Evolutionary conservation across 2,329 filamentous ascomycete genomes (phyloP).

Genomic region (Nigrospora sphaerica): DNA sequence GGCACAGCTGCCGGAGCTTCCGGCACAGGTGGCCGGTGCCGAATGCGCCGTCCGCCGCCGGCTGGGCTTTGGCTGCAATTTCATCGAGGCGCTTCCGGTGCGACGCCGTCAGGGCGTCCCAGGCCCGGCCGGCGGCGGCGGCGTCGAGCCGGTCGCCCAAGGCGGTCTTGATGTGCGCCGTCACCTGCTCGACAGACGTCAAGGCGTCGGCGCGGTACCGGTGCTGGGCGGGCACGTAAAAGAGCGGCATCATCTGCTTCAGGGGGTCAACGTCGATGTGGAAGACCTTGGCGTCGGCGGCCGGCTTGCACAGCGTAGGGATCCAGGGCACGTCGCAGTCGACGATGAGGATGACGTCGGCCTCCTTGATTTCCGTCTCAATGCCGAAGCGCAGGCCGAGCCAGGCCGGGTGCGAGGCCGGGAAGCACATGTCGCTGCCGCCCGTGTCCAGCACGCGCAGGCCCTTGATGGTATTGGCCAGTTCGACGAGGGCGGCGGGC

Average conservation of each 20-base stretch:
- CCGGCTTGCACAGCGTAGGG: constrained; percentile 60
- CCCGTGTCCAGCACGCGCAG: constrained; percentile 69
- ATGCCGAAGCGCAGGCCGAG: constrained; percentile 67
- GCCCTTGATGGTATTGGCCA: constrained; percentile 62
- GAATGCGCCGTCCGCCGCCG: constrained; percentile 55
- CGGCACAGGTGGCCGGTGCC: constrained; percentile 40
- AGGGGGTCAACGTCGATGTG: constrained; percentile 61
- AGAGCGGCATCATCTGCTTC: constrained; percentile 67
- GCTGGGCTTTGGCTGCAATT: constrained; percentile 50
- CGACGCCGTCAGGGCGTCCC: constrained; percentile 46
- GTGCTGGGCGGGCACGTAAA: constrained; percentile 60
- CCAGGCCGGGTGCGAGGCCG: constrained; percentile 60
- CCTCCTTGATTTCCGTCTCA: constrained; percentile 65
- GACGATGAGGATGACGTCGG: constrained; percentile 78
- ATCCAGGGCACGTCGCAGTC: constrained; percentile 95
- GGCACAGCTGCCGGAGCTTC: constrained; percentile 27
- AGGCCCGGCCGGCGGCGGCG: constrained; percentile 32
- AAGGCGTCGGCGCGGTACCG: constrained; percentile 62
- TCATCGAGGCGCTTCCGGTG: constrained; percentile 51
- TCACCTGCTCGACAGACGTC: constrained; percentile 63
- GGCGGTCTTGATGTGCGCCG: constrained; percentile 33
- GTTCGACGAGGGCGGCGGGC: constrained; percentile 53
- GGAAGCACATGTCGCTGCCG: constrained; percentile 77
- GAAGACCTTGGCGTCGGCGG: constrained; percentile 45
- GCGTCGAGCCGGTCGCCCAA: constrained; percentile 32